These are phyloP conservation scores for Fraxinus albicans DNA, from an alignment of 305 asterid genomes.

Conservation along the genomic window DNA sequence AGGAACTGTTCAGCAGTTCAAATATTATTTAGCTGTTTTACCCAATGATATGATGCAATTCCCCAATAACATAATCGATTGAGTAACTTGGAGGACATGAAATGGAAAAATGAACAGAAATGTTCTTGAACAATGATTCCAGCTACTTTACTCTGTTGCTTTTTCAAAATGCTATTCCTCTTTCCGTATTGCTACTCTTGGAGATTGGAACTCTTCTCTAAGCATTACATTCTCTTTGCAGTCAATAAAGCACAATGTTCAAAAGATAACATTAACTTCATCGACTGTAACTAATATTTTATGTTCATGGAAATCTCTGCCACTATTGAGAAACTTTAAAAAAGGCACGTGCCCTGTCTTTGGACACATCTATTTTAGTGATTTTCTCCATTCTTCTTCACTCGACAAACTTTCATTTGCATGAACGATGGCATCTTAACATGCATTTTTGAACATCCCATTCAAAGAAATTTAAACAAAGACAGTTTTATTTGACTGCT, in stretches of 20 bases:
- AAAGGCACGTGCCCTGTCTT: background rate
- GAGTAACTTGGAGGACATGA: background rate
- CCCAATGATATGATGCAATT: background rate
- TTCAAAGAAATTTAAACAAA: background rate
- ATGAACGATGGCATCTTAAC: background rate
- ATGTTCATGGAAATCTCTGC: no score
- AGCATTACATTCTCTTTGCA: background rate
- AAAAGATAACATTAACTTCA: background rate
- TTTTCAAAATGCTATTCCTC: background rate
- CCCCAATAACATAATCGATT: background rate
- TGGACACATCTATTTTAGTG: background rate
- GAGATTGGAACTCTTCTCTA: background rate
- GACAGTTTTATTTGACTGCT: background rate
- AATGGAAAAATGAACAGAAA: background rate
- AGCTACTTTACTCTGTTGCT: background rate
- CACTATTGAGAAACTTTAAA: no score
- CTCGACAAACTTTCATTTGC: background rate
- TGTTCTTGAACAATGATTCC: background rate
- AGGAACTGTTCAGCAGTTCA: background rate
- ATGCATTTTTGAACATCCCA: background rate
- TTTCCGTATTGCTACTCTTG: background rate
- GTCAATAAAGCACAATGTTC: background rate
- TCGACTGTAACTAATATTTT: no score
- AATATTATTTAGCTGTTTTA: background rate
- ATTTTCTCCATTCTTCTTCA: background rate